Conservation (phyloP, 2,329 filamentous ascomycete species). For the Ophiocordyceps unilateralis region DNA sequence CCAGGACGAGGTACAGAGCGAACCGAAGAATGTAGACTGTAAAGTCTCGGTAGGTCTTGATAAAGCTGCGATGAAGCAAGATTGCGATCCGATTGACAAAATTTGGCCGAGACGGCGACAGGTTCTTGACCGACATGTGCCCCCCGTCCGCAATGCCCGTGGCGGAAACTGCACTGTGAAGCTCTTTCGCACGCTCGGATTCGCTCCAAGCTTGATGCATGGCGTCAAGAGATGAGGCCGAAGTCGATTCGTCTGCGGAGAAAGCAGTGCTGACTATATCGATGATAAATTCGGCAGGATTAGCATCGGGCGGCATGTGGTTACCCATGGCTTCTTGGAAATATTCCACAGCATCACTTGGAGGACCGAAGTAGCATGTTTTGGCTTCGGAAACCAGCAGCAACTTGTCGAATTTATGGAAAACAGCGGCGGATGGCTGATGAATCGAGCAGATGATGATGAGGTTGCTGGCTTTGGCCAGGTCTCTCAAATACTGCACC, state of each 20-base stretch:
- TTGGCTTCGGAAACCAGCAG: conserved; percentile 54
- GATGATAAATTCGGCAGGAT: conserved; percentile 66
- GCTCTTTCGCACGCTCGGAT: not conserved
- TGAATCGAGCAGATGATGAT: conserved; percentile 73
- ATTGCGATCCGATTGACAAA: not conserved
- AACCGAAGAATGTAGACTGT: not conserved
- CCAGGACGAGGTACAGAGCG: not conserved
- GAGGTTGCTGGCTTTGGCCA: conserved; percentile 51
- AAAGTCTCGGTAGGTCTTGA: not conserved
- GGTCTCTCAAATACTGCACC: conserved; percentile 50
- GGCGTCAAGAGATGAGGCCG: not conserved
- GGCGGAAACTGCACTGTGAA: no score
- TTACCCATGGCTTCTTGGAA: conserved; percentile 44
- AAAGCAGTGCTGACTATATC: conserved; percentile 70
- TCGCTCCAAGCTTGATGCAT: not conserved
- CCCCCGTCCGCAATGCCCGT: not conserved
- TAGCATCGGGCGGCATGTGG: conserved; percentile 50
- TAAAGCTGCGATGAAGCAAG: not conserved
- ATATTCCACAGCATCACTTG: conserved; percentile 40
- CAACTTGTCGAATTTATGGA: conserved; percentile 65
- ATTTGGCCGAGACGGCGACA: not conserved
- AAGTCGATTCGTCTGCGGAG: not conserved
- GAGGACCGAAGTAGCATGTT: conserved; percentile 55
- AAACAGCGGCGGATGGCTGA: conserved; percentile 67
- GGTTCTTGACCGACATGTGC: no score